Conservation (phyloP, 169 alveolate genomes). For the Babesia ovata region DNA sequence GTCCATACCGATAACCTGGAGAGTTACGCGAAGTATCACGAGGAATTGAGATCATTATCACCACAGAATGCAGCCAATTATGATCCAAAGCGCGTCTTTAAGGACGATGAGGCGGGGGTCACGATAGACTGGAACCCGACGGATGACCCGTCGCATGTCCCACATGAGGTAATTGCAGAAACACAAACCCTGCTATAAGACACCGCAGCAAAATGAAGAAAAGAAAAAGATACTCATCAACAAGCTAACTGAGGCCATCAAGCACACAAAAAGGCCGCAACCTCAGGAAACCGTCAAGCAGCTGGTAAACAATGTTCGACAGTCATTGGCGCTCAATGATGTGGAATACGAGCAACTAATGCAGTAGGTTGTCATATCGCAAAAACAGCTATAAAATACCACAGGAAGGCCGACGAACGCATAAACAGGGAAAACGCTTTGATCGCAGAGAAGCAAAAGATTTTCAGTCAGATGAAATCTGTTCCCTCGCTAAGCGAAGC, state of each 20-base stretch:
- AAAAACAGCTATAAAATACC: background rate
- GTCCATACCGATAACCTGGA: slow-evolving; percentile 36
- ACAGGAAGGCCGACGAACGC: slow-evolving; percentile 33
- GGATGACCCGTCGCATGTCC: slow-evolving; percentile 17
- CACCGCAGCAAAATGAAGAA: slow-evolving; percentile 25
- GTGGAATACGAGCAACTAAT: slow-evolving; percentile 34
- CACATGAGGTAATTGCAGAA: slow-evolving; percentile 19
- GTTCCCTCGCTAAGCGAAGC: slow-evolving; percentile 14
- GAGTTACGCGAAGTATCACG: slow-evolving; percentile 54
- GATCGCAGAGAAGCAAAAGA: slow-evolving; percentile 16
- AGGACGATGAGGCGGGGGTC: slow-evolving; percentile 31
- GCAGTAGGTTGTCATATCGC: slow-evolving; percentile 15
- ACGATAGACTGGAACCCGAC: slow-evolving; percentile 41
- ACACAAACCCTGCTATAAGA: background rate
- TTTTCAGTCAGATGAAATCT: slow-evolving; percentile 19
- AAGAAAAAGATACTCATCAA: slow-evolving; percentile 15
- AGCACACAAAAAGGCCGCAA: slow-evolving; percentile 10
- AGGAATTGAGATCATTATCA: background rate
- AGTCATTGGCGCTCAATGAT: slow-evolving; percentile 28
- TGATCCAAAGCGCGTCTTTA: slow-evolving; percentile 17
- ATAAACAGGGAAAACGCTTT: slow-evolving; percentile 8
- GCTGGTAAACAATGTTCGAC: slow-evolving; percentile 29
- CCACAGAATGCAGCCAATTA: background rate
- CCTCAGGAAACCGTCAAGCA: slow-evolving; percentile 52
- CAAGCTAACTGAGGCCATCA: slow-evolving; percentile 38